Evolutionary conservation across 257 asterid species (phyloP).

Genomic region (Voacanga thouarsii): DNA sequence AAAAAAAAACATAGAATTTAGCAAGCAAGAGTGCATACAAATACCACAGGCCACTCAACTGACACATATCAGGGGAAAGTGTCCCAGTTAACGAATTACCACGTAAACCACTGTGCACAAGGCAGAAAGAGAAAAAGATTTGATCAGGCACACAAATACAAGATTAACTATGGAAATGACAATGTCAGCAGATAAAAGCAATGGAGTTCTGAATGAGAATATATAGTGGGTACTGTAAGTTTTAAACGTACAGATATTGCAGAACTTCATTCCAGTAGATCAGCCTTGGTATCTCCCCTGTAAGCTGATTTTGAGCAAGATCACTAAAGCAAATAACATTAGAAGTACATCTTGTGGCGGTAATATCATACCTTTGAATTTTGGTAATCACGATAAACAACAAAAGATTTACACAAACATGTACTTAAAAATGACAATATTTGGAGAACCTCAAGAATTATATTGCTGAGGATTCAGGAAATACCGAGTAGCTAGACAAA

Average conservation of each 20-base stretch:
- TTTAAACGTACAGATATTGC: slow-evolving; percentile 66
- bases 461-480: neutral
- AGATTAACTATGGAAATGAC: neutral
- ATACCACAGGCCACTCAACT: slow-evolving; percentile 94
- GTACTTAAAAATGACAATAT: too few species aligned
- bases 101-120: slow-evolving; percentile 62
- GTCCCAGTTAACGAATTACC: slow-evolving; percentile 81
- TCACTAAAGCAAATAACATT: slow-evolving; percentile 40
- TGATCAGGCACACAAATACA: neutral
- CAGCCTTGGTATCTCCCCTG: slow-evolving; percentile 89
- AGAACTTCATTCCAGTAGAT: slow-evolving; percentile 96
- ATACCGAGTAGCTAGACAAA: neutral
- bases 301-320: slow-evolving; percentile 87
- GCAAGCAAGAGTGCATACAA: slow-evolving; percentile 52
- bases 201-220: neutral
- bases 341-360: neutral
- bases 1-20: neutral
- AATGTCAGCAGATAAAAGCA: neutral
- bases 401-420: neutral
- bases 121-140: neutral
- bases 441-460: neutral
- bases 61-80: slow-evolving; percentile 90
- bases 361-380: neutral
- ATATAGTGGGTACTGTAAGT: neutral
- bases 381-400: neutral